Evolutionary conservation across 2,329 filamentous ascomycete species (phyloP).

Genomic region (Fulvia fulva): DNA sequence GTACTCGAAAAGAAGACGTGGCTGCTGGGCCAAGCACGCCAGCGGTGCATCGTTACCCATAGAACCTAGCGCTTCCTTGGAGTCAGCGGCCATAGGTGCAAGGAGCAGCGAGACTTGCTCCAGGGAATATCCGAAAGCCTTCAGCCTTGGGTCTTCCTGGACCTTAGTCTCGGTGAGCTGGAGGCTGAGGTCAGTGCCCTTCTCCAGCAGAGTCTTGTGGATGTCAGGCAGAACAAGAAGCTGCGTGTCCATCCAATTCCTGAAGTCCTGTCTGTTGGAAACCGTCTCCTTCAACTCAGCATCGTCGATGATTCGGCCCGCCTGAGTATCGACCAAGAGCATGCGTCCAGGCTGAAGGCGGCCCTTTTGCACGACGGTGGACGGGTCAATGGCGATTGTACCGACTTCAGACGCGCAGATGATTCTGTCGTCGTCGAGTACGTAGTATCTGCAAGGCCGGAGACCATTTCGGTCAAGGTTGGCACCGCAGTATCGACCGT

Average conservation of each 20-base stretch:
- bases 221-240: slow-evolving; percentile 77
- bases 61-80: slow-evolving; percentile 92
- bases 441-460: slow-evolving; percentile 92
- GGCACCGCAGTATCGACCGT: slow-evolving; percentile 93
- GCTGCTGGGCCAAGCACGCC: slow-evolving; percentile 84
- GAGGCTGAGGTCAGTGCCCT: slow-evolving; percentile 60
- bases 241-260: slow-evolving; percentile 80
- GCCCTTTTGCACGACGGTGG: slow-evolving; percentile 86
- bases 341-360: slow-evolving; percentile 92
- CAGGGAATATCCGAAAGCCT: slow-evolving; percentile 88
- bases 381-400: slow-evolving; percentile 85
- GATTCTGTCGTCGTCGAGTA: slow-evolving; percentile 94
- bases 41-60: slow-evolving; percentile 97
- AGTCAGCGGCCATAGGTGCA: slow-evolving; percentile 93
- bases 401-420: slow-evolving; percentile 96
- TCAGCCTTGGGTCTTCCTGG: slow-evolving; percentile 78
- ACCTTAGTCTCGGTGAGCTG: slow-evolving; percentile 66
- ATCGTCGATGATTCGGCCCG: slow-evolving; percentile 91
- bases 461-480: slow-evolving; percentile 95
- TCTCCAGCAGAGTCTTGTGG: slow-evolving; percentile 56
- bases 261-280: slow-evolving; percentile 81
- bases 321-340: slow-evolving; percentile 88
- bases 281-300: slow-evolving; percentile 86
- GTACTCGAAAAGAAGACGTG: slow-evolving; percentile 88
- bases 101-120: slow-evolving; percentile 91